Evolutionary conservation across 1,284 basidiomycete genomes (phyloP), one percentile per base, ranked within the genome.

Genomic region (Ceratobasidium sp.): DNA sequence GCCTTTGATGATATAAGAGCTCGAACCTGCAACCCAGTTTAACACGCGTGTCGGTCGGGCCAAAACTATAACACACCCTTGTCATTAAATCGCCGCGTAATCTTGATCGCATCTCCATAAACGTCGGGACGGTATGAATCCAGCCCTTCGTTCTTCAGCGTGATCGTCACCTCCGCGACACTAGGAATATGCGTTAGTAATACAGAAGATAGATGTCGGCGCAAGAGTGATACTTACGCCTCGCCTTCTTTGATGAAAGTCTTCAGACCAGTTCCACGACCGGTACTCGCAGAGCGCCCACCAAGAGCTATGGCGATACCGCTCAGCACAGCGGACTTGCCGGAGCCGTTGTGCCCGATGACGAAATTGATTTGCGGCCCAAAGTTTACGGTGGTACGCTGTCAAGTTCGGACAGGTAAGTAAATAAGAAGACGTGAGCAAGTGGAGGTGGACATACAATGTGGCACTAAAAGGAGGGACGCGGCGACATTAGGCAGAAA

Each of bases 281-380:
- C 95, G 1, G 98, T 99, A 0, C 91, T 88, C 30, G 83, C 88
- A 1, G 96, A 93, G 81, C 97, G 98, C 0, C 95, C 96, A 59
- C 98, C 98, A 0, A 99, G 86, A 2, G 94, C 96, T 21, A 99
- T 88, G 1, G 95, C 95, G 76, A 99, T 90, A 1, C 92, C 98
- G 8, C 97, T 96, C 41, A 99, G 85, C 47, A 98, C 90, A 0
- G 98, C 96, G 79, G 94, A 97, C 83, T 99, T 99, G 14, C 98
- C 96, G 11, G 58, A 78, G 50, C 86, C 85, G 77, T 87, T 87
- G 85, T 80, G 83, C 86, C 98, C 98, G 73, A 98, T 97, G 76
- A 99, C 92, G 79, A 99, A 98, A 83, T 99, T 98, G 80, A 98
- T 92, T 80, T 95, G 94, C 2, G 91, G 90, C 0, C 92, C 94